Conservation (phyloP, 2,329 filamentous ascomycete genomes). For the Leptographium radiaticola region DNA sequence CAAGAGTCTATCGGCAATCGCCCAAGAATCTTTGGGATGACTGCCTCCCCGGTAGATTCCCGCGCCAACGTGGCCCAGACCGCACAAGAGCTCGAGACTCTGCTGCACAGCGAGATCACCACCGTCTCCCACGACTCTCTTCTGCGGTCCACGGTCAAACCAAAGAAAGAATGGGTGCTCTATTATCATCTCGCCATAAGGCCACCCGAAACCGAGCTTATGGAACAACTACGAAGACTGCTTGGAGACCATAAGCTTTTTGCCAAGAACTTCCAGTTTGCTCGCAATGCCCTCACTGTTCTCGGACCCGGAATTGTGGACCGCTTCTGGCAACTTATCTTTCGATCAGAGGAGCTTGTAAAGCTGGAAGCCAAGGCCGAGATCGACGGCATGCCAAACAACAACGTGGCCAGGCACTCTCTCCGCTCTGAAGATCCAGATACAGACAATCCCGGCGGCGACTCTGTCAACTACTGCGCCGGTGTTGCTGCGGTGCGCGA, state of each 20-base stretch:
- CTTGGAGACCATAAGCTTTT: constrained; percentile 33
- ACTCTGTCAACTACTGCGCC: constrained; percentile 1
- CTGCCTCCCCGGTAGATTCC: constrained; percentile 84
- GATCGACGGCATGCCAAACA: constrained; percentile 7
- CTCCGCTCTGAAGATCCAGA: neutral
- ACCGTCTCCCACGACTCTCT: constrained; percentile 48
- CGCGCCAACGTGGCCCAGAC: constrained; percentile 60
- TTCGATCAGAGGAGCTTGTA: constrained; percentile 47
- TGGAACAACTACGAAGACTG: constrained; percentile 36
- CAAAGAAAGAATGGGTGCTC: constrained; percentile 42
- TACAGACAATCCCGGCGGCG: neutral
- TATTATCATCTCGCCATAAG: constrained; percentile 36
- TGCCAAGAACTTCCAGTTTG: constrained; percentile 42
- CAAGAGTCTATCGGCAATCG: constrained; percentile 31
- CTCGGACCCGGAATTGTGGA: constrained; percentile 81
- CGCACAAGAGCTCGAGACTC: constrained; percentile 57
- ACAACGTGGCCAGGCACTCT: constrained; percentile 1
- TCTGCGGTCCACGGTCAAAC: constrained; percentile 43
- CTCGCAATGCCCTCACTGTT: constrained; percentile 46
- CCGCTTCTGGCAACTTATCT: constrained; percentile 59
- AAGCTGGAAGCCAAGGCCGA: constrained; percentile 46
- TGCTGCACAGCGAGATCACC: constrained; percentile 72
- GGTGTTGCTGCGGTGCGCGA: constrained; percentile 40
- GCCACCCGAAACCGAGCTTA: constrained; percentile 52
- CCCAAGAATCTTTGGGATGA: constrained; percentile 89